These are phyloP conservation scores for Gonapodya sp. DNA, from an alignment of 192 early-diverging fungal genomes.

Conservation along the genomic window DNA sequence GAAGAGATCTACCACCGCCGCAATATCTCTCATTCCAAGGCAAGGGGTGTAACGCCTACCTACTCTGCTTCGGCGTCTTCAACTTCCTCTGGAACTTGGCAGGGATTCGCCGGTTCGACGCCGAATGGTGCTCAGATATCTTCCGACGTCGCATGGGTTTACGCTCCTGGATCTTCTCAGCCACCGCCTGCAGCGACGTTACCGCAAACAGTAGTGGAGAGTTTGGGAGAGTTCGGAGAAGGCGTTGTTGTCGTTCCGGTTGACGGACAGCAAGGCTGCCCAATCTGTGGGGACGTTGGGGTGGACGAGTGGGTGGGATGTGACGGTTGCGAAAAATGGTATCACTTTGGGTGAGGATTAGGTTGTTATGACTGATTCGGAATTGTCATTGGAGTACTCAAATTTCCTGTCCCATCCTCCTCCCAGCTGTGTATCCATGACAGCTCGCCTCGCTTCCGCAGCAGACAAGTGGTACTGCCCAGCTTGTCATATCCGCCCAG, in stretches of 20 bases:
- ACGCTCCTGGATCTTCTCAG: not conserved
- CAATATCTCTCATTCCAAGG: not conserved
- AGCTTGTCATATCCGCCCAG: not conserved
- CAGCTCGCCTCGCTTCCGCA: not conserved
- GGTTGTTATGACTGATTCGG: not conserved
- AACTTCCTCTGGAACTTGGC: no score
- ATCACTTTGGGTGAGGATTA: not conserved
- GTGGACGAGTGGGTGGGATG: not conserved
- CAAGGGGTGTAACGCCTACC: not conserved
- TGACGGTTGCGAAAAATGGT: not conserved
- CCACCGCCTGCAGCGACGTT: not conserved
- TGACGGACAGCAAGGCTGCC: not conserved
- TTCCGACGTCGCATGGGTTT: not conserved
- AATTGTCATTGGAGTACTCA: not conserved
- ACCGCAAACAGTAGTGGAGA: not conserved
- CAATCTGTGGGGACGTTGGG: not conserved
- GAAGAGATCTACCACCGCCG: not conserved
- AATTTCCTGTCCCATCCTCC: not conserved
- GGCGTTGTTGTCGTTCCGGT: not conserved
- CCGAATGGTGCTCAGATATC: not conserved
- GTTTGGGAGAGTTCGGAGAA: not conserved
- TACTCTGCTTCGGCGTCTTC: no score
- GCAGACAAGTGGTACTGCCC: not conserved
- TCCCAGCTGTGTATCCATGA: not conserved
- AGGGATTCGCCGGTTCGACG: no score